Percentiles rank a stretch among this genome's conserved stretches.
These are phyloP conservation scores for Oryza punctata DNA, from an alignment of 176 grass and related monocot species.

Conservation along the genomic window DNA sequence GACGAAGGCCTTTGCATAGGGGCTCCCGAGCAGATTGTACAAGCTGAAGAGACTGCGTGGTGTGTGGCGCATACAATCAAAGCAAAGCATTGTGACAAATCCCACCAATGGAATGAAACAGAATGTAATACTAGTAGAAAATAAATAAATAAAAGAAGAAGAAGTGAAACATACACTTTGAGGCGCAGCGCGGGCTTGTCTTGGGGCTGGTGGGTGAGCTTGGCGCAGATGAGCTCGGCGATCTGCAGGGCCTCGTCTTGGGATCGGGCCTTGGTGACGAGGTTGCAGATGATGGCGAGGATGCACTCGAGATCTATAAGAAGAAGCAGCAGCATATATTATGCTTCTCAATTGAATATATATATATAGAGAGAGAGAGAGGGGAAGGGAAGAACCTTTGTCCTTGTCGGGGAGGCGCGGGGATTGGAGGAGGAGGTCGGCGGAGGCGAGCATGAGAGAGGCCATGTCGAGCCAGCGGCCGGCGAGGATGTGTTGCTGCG, in stretches of 20 bases:
- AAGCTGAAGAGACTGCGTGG: conserved; percentile 66
- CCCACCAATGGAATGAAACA: too few relatives aligned
- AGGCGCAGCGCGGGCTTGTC: conserved; percentile 74
- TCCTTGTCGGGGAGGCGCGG: conserved; percentile 72
- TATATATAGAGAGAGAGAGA: too few relatives aligned
- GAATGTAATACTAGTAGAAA: too few relatives aligned
- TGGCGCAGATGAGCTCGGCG: conserved; percentile 68
- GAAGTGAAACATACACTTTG: conserved; percentile 58
- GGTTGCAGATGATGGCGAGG: conserved; percentile 77
- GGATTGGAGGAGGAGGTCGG: conserved; percentile 68
- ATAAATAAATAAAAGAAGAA: background rate
- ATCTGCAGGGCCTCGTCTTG: conserved; percentile 84
- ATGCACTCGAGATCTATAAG: conserved; percentile 80
- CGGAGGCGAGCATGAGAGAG: conserved; percentile 81
- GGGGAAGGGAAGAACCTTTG: background rate
- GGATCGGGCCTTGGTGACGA: conserved; percentile 74
- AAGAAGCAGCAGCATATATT: background rate
- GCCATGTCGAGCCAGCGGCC: conserved; percentile 75
- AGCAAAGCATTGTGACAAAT: background rate
- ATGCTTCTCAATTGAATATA: background rate
- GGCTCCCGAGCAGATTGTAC: conserved; percentile 76
- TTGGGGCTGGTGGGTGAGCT: conserved; percentile 63
- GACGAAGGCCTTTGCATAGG: conserved; percentile 65
- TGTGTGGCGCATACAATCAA: background rate
- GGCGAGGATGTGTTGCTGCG: conserved; percentile 66